These are phyloP conservation scores for Medicago lupulina DNA, from an alignment of 306 rosid genomes.

Conservation along the genomic window DNA sequence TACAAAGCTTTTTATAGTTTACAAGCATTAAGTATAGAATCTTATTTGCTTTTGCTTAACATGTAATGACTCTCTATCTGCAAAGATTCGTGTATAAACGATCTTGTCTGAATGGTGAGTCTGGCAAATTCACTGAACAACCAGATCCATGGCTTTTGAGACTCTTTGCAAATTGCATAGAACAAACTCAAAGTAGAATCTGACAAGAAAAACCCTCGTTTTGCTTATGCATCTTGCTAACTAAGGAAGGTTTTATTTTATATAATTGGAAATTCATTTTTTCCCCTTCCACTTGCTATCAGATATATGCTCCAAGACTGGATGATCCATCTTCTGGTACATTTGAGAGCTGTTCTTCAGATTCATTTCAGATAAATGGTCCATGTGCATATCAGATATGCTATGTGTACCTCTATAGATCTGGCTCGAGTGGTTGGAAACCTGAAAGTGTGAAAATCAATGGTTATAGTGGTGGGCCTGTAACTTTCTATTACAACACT, in stretches of 20 bases:
- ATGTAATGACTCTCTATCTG: not conserved
- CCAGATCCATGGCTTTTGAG: slow-evolving; percentile 19
- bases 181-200: slow-evolving; percentile 23
- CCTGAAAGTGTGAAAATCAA: slow-evolving; percentile 74
- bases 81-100: not conserved
- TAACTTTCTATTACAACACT: slow-evolving; percentile 68
- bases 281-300: slow-evolving; percentile 25
- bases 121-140: not conserved
- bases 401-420: slow-evolving; percentile 71
- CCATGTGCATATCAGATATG: slow-evolving; percentile 64
- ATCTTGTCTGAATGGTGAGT: slow-evolving; percentile 16
- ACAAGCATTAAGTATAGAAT: not conserved
- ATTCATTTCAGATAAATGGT: slow-evolving; percentile 54
- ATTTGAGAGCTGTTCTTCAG: slow-evolving; percentile 57
- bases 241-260: slow-evolving; percentile 6
- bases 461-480: slow-evolving; percentile 59
- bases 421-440: slow-evolving; percentile 80
- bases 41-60: slow-evolving; percentile 11
- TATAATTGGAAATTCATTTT: slow-evolving; percentile 28
- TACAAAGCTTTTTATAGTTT: slow-evolving; percentile 1
- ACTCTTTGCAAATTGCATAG: slow-evolving; percentile 2
- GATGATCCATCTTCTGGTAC: slow-evolving; percentile 55
- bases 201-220: not conserved
- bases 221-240: not conserved
- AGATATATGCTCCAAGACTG: slow-evolving; percentile 55